Evolutionary conservation across 2,329 filamentous ascomycete species (phyloP).

Genomic region (Clonostachys sp.): DNA sequence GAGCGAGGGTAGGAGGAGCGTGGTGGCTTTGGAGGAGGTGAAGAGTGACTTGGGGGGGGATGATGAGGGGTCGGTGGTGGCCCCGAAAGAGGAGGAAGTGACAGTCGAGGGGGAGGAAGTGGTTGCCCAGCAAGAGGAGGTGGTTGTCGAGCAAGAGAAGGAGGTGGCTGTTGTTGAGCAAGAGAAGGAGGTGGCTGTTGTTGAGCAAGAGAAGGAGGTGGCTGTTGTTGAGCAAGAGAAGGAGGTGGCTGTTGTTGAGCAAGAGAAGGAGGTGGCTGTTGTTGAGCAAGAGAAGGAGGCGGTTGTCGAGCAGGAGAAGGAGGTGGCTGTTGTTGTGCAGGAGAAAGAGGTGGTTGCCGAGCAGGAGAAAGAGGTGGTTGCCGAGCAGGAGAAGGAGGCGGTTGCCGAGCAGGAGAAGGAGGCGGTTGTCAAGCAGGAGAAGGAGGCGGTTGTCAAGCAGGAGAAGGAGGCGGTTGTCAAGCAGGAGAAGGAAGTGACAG

Average conservation of each 20-base stretch:
- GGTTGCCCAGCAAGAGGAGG: background rate
- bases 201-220: background rate
- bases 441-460: background rate
- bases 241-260: background rate
- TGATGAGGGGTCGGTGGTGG: background rate
- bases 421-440: background rate
- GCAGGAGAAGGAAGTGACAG: background rate
- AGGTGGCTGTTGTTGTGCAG: background rate
- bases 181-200: background rate
- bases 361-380: background rate
- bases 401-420: background rate
- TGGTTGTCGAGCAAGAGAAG: background rate
- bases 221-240: background rate
- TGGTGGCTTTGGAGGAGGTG: background rate
- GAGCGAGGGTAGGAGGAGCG: too few species aligned
- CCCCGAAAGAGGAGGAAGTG: background rate
- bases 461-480: background rate
- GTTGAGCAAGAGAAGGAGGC: background rate
- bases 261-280: background rate
- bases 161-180: background rate
- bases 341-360: background rate
- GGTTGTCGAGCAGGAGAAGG: background rate
- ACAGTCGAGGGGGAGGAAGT: too few species aligned
- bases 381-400: background rate
- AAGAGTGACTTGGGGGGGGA: background rate